Evolutionary conservation across 2,329 filamentous ascomycete genomes (phyloP), one percentile per base, ranked within the genome.

Genomic region (Cladosporium phlei): DNA sequence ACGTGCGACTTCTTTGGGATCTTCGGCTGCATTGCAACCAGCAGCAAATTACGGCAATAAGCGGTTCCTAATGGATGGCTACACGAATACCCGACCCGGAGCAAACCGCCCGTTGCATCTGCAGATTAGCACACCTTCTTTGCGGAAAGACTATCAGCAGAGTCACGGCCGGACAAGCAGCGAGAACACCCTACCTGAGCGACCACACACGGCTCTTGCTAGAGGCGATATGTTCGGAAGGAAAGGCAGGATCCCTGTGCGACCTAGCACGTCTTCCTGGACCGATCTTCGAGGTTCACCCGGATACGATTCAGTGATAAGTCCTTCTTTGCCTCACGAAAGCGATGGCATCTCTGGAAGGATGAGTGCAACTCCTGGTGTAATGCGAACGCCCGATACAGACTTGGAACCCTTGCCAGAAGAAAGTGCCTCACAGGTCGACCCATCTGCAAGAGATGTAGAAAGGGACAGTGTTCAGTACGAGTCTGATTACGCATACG

Each of bases 91-190:
- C 38, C 49, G 14, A 47, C 50, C 51, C 25, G 46, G 52, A 7
- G 46, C 52, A 5, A 25, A 45, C 6, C 54, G 58, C 9, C 48
- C 34, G 21, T 40, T 64, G 14, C 59, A 60, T 20, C 43, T 55
- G 10, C 60, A 64, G 48, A 47, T 54, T 6, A 62, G 59, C 46
- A 59, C 59, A 21, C 61, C 61, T 9, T 50, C 55, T 2, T 58
- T 64, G 44, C 51, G 52, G 19, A 51, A 52, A 25, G 58, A 60
- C 25, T 63, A 54, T 38, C 47, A 52, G 19, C 69, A 71, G 33
- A 70, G 74, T 1, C 82, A 86, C 61, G 70, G 72, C 5, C 76
- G 82, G 44, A 76, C 82, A 38, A 75, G 75, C 27, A 85, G 82
- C 61, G 82, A 84, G 50, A 77, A 78, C 22, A 75, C 73, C 27